These are phyloP conservation scores for Chlorella ohadii DNA, from an alignment of 139 green algal genomes.

Conservation along the genomic window DNA sequence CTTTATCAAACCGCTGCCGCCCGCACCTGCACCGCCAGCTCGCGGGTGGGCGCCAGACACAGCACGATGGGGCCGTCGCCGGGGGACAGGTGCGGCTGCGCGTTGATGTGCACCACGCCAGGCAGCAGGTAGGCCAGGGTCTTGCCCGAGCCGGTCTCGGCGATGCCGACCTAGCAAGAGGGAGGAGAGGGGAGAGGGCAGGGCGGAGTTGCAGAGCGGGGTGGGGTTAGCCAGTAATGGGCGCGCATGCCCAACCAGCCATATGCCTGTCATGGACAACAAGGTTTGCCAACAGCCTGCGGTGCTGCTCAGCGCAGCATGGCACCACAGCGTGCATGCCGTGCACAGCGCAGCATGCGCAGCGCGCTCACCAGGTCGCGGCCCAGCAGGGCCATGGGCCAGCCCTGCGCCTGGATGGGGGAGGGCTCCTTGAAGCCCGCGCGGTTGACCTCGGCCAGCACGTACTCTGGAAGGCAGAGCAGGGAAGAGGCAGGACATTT, in stretches of 20 bases:
- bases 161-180: slow-evolving; percentile 66
- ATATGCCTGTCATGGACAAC: too few relatives aligned
- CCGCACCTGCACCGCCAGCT: slow-evolving; percentile 90
- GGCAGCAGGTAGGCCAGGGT: slow-evolving; percentile 92
- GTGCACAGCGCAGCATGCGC: too few relatives aligned
- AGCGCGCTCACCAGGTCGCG: slow-evolving; percentile 68
- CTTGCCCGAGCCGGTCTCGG: slow-evolving; percentile 92
- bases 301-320: too few relatives aligned
- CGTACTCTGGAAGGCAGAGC: slow-evolving; percentile 76
- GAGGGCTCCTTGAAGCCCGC: slow-evolving; percentile 87
- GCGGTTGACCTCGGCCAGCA: slow-evolving; percentile 82
- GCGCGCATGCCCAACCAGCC: too few relatives aligned
- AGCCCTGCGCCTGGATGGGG: slow-evolving; percentile 90
- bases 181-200: too few relatives aligned
- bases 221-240: too few relatives aligned
- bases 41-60: slow-evolving; percentile 89
- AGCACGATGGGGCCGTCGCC: slow-evolving; percentile 96
- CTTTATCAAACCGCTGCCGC: too few relatives aligned
- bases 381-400: slow-evolving; percentile 91
- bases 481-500: background rate
- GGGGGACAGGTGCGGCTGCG: slow-evolving; percentile 67
- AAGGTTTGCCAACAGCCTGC: too few relatives aligned
- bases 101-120: slow-evolving; percentile 94
- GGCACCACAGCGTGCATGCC: too few relatives aligned
- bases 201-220: too few relatives aligned